Evolutionary conservation across 1,284 basidiomycete genomes (phyloP).

Genomic region (Paramarasmius palmivorus): DNA sequence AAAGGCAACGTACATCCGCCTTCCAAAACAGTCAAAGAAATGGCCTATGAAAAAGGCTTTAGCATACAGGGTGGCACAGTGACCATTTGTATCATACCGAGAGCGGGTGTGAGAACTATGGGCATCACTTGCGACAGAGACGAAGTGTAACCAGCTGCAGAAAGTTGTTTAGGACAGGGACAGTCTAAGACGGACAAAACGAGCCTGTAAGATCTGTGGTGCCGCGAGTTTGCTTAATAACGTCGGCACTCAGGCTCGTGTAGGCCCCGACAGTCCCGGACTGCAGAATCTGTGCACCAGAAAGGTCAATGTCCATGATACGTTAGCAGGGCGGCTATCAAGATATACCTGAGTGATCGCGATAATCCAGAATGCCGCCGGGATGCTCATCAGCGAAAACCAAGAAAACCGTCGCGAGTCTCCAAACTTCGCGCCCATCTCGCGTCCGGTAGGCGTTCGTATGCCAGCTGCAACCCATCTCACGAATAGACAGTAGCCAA

Average conservation of each 20-base stretch:
- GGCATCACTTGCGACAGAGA: background rate
- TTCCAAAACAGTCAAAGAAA: constrained; percentile 11
- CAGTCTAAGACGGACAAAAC: no score
- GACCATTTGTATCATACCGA: background rate
- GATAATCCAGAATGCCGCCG: constrained; percentile 15
- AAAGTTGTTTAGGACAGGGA: no score
- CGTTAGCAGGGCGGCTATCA: no score
- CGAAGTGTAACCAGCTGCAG: no score
- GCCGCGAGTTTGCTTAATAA: no score
- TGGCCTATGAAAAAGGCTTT: constrained; percentile 7
- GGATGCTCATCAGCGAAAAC: constrained; percentile 3
- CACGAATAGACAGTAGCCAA: background rate
- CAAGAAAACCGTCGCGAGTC: background rate
- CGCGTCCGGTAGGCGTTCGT: background rate
- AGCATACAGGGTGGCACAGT: background rate
- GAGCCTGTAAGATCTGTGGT: no score
- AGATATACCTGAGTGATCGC: constrained; percentile 9
- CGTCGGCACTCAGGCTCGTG: constrained; percentile 4
- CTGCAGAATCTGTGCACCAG: constrained; percentile 13
- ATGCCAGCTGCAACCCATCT: background rate
- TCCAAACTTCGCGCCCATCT: no score
- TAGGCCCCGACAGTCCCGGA: constrained; percentile 7
- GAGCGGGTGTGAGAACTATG: constrained; percentile 8
- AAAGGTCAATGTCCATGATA: no score
- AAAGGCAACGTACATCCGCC: constrained; percentile 7